These are phyloP conservation scores for Beverwykella pulmonaria DNA, from an alignment of 495 filamentous ascomycete species.

Conservation along the genomic window DNA sequence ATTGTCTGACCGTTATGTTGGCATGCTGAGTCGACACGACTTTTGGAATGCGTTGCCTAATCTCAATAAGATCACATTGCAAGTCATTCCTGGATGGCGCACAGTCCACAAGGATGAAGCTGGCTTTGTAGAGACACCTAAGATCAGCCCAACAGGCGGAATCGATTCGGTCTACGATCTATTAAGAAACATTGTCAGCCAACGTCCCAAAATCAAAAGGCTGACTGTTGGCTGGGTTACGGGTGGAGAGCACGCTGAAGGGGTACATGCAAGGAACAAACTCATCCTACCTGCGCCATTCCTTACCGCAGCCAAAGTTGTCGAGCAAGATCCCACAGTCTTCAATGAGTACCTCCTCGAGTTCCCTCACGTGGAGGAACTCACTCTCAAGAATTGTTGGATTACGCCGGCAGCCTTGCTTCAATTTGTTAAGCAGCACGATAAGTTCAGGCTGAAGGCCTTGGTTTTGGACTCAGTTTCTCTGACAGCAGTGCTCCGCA, in stretches of 20 bases:
- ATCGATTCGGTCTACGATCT: slow-evolving; percentile 50
- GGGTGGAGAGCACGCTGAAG: slow-evolving; percentile 60
- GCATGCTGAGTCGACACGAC: slow-evolving; percentile 49
- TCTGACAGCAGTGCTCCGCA: slow-evolving; percentile 40
- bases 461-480: slow-evolving; percentile 45
- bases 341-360: slow-evolving; percentile 8
- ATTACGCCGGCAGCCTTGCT: slow-evolving; percentile 39
- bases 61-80: slow-evolving; percentile 51
- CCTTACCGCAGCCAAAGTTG: background rate
- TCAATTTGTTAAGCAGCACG: slow-evolving; percentile 37
- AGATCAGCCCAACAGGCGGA: slow-evolving; percentile 51
- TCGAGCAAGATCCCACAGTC: background rate
- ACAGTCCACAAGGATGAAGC: slow-evolving; percentile 47
- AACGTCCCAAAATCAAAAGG: slow-evolving; percentile 48
- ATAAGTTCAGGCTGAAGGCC: slow-evolving; percentile 27
- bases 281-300: slow-evolving; percentile 54
- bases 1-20: slow-evolving; percentile 54
- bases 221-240: slow-evolving; percentile 59
- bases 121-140: slow-evolving; percentile 45
- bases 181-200: slow-evolving; percentile 49
- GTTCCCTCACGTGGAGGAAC: slow-evolving; percentile 43
- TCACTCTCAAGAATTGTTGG: slow-evolving; percentile 48
- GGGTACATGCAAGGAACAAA: slow-evolving; percentile 55
- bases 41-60: slow-evolving; percentile 57
- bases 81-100: slow-evolving; percentile 60